Conservation (phyloP, 176 grass and related monocot genomes). For the Dendrocalamus sinicus region DNA sequence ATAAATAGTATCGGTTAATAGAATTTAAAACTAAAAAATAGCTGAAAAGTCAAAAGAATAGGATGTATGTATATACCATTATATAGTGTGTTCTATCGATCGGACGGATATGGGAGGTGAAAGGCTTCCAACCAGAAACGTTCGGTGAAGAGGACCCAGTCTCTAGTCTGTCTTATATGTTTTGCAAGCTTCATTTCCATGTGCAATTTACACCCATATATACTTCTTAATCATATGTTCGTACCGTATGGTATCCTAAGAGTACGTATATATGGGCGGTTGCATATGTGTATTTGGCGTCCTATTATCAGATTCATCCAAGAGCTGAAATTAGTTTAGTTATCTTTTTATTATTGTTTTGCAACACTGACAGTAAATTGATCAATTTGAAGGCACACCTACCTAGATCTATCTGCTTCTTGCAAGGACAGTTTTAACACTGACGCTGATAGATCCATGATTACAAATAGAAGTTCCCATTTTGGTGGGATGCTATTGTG, state of each 20-base stretch:
- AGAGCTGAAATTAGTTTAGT: background rate
- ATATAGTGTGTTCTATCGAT: background rate
- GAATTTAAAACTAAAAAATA: too few relatives aligned
- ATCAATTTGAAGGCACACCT: background rate
- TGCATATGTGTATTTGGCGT: background rate
- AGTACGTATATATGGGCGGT: background rate
- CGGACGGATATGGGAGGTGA: slow-evolving; percentile 28
- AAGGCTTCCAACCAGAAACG: slow-evolving; percentile 28
- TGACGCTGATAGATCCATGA: slow-evolving; percentile 20
- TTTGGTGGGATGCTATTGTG: background rate
- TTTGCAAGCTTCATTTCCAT: background rate
- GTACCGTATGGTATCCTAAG: background rate
- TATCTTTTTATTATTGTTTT: background rate
- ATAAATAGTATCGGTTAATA: too few relatives aligned
- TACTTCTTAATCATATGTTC: background rate
- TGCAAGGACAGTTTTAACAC: slow-evolving; percentile 29
- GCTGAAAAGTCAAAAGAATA: too few relatives aligned
- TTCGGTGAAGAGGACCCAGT: slow-evolving; percentile 37
- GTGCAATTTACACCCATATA: background rate
- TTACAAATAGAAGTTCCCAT: slow-evolving; percentile 6
- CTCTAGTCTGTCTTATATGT: background rate
- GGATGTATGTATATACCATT: background rate
- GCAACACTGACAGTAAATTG: background rate
- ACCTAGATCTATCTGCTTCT: slow-evolving; percentile 24
- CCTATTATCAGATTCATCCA: background rate